Base-by-base conservation (phyloP, 495 filamentous ascomycete species). In the Xylaria longipes region DNA sequence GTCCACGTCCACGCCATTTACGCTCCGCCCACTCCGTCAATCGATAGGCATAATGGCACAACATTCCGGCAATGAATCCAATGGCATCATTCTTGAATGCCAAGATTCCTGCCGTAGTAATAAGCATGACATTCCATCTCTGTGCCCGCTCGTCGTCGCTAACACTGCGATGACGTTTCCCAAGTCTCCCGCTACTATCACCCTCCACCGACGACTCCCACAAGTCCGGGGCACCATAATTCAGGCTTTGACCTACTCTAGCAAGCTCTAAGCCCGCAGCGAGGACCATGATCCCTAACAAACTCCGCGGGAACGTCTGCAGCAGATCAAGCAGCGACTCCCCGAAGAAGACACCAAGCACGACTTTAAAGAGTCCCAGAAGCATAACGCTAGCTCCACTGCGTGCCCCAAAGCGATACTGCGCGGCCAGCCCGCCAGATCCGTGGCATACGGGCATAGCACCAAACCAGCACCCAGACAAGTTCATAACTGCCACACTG, bases 371-470 rank as follows among this genome's bases (percentile, higher is more conserved):
- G 0, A 87, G 27, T 0, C 95, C 95, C 1, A 98, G 86, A 57
- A 97, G 77, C 54, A 97, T 89, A 48, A 97, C 87, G 73, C 91
- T 92, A 0, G 93, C 87, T 1, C 95, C 95, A 41, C 93, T 96
- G 15, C 95, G 90, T 7, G 95, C 94, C 3, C 95, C 95, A 73
- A 97, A 98, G 3, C 93, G 89, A 75, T 93, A 92, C 77, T 97
- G 95, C 1, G 90, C 95, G 2, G 95, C 95, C 0, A 98, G 83
- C 0, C 95, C 95, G 2, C 95, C 95, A 15, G 93, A 93, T 5
- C 95, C 95, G 77, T 98, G 95, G 75, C 95, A 98, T 2, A 97
- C 92, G 6, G 95, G 95, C 95, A 98, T 98, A 0, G 91, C 92
- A 37, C 94, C 95, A 78, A 97, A 96, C 91, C 92, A 95, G 80